Evolutionary conservation across 257 asterid genomes (phyloP).

Genomic region (Nicotiana noctiflora): DNA sequence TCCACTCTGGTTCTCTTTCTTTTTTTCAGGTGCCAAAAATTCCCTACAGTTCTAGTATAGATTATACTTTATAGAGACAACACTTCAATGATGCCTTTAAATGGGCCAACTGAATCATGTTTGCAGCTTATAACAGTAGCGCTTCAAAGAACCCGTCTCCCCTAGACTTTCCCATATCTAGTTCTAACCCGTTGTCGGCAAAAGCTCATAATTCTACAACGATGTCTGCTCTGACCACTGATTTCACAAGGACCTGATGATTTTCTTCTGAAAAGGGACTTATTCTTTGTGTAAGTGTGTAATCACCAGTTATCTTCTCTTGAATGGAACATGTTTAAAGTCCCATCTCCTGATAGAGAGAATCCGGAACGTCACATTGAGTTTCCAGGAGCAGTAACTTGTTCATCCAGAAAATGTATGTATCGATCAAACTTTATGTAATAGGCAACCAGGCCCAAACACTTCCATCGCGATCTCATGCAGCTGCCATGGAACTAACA

Average conservation of each 20-base stretch:
- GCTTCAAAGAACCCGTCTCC: not conserved
- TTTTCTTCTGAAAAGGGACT: not conserved
- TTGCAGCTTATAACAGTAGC: not conserved
- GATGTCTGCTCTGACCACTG: not conserved
- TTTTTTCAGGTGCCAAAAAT: not conserved
- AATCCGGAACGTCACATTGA: not conserved
- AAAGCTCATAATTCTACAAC: not conserved
- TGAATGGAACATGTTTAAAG: not conserved
- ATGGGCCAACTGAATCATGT: not conserved
- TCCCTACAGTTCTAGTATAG: not conserved
- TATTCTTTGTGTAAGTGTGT: not conserved
- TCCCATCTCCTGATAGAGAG: not conserved
- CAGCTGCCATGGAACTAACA: not conserved
- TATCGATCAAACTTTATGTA: not conserved
- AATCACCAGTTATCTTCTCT: not conserved
- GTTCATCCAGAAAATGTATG: not conserved
- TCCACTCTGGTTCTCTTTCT: not conserved
- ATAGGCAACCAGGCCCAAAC: not conserved
- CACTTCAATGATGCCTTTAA: not conserved
- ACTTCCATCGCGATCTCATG: not conserved
- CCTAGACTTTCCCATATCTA: not conserved
- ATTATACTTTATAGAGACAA: not conserved
- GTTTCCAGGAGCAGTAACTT: not conserved
- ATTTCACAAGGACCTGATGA: not conserved
- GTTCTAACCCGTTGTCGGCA: not conserved